Conservation (phyloP, 148 eudicot genomes). For the Selenicereus undatus region DNA sequence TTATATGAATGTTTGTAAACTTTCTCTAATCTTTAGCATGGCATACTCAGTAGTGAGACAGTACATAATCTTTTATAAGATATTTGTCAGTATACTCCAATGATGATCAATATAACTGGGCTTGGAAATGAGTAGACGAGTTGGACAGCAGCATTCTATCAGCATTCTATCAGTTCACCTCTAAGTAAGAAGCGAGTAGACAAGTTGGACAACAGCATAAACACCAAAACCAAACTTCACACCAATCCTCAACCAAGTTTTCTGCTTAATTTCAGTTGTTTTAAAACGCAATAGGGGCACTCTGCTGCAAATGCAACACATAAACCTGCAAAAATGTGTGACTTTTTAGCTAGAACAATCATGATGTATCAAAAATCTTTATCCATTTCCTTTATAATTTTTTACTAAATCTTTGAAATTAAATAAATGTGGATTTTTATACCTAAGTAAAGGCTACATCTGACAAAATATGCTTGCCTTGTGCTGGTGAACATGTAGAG, state of each 20-base stretch:
- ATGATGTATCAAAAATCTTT: too few relatives aligned
- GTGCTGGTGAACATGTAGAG: constrained; percentile 75
- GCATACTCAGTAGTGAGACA: too few relatives aligned
- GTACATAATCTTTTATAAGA: too few relatives aligned
- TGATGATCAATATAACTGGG: too few relatives aligned
- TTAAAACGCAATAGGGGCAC: constrained; percentile 35
- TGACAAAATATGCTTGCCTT: constrained; percentile 62
- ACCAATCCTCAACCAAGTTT: constrained; percentile 1
- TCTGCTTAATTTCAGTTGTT: constrained; percentile 38
- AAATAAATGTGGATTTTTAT: neutral
- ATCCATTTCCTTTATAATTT: too few relatives aligned
- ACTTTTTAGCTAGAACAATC: too few relatives aligned
- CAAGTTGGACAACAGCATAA: constrained; percentile 38
- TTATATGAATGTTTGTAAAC: too few relatives aligned
- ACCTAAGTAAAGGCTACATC: constrained; percentile 53
- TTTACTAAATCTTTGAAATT: too few relatives aligned
- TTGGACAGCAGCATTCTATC: too few relatives aligned
- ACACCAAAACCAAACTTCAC: constrained; percentile 40
- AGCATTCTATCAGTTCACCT: constrained; percentile 33
- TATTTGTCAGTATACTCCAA: too few relatives aligned
- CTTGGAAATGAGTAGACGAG: too few relatives aligned
- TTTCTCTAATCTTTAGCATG: too few relatives aligned
- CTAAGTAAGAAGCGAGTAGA: constrained; percentile 53
- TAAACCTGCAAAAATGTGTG: constrained; percentile 11
- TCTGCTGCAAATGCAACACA: constrained; percentile 53